A percentile compares a stretch with the other conserved stretches of the same genome.
Conservation (phyloP, 192 early-diverging fungal species). For the Funneliformis mosseae region DNA sequence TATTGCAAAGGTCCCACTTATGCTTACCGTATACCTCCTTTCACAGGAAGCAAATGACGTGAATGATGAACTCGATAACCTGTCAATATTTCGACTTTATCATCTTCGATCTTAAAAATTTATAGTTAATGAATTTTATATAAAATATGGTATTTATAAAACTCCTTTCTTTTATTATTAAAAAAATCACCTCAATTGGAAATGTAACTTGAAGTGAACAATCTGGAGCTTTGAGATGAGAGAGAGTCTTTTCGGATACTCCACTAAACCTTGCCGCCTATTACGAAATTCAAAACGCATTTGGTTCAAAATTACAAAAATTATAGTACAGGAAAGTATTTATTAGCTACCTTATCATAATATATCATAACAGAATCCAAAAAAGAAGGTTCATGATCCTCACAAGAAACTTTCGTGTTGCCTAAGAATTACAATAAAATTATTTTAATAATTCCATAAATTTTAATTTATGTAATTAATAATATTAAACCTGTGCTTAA, state of each 20-base stretch:
- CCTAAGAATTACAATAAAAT: neutral
- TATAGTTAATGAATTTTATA: neutral
- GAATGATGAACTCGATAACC: constrained; percentile 86
- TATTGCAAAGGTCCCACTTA: no score
- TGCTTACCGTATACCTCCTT: constrained; percentile 73
- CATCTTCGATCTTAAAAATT: constrained; percentile 45
- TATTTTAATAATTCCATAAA: neutral
- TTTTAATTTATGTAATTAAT: neutral
- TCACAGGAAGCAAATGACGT: constrained; percentile 76
- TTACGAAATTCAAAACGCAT: neutral
- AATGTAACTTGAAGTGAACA: constrained; percentile 74
- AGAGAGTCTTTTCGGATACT: constrained; percentile 59
- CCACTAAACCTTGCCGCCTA: constrained; percentile 68
- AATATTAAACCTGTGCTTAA: neutral
- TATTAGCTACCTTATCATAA: constrained; percentile 57
- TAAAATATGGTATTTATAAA: neutral
- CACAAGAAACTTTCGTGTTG: constrained; percentile 55
- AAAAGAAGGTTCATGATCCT: constrained; percentile 69
- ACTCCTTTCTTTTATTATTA: neutral
- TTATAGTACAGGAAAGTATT: neutral
- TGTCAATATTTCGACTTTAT: constrained; percentile 69
- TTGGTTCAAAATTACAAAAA: neutral
- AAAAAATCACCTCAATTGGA: constrained; percentile 60
- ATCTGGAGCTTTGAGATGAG: constrained; percentile 74
- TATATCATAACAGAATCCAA: constrained; percentile 71